Evolutionary conservation across 257 asterid species (phyloP).

Genomic region (Gardenia jasminoides): DNA sequence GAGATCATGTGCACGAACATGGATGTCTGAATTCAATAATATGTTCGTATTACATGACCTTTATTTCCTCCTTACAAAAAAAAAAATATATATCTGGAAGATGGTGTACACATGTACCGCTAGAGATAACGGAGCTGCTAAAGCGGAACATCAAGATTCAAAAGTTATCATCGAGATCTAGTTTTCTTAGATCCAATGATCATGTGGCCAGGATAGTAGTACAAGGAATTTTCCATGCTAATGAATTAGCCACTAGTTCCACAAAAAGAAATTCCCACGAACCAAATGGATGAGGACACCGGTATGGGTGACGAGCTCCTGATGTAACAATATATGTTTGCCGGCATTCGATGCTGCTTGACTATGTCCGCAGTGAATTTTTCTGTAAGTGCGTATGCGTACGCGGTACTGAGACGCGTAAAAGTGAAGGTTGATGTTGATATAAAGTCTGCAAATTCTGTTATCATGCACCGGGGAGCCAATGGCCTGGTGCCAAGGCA

Average conservation of each 20-base stretch:
- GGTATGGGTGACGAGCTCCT: not conserved
- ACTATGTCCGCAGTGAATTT: conserved; percentile 3
- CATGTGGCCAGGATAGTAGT: too few species aligned
- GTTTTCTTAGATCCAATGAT: not conserved
- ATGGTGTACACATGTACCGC: not conserved
- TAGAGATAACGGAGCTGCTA: not conserved
- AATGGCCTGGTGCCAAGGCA: too few species aligned
- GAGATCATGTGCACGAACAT: not conserved
- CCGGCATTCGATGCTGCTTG: not conserved
- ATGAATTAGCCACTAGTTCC: not conserved
- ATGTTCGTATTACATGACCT: too few species aligned
- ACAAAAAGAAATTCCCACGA: not conserved
- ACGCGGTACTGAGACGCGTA: too few species aligned
- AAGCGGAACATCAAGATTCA: not conserved
- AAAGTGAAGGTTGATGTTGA: too few species aligned
- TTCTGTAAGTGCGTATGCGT: too few species aligned
- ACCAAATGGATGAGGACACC: conserved; percentile 8
- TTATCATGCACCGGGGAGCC: too few species aligned
- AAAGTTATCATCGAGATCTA: not conserved
- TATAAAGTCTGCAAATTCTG: too few species aligned
- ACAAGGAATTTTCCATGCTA: not conserved
- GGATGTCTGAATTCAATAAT: not conserved
- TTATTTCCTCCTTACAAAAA: too few species aligned
- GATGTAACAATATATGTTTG: not conserved
- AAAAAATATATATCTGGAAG: too few species aligned